These are phyloP conservation scores for Craspedostauros australis DNA, from an alignment of 108 stramenopile species.

Conservation along the genomic window DNA sequence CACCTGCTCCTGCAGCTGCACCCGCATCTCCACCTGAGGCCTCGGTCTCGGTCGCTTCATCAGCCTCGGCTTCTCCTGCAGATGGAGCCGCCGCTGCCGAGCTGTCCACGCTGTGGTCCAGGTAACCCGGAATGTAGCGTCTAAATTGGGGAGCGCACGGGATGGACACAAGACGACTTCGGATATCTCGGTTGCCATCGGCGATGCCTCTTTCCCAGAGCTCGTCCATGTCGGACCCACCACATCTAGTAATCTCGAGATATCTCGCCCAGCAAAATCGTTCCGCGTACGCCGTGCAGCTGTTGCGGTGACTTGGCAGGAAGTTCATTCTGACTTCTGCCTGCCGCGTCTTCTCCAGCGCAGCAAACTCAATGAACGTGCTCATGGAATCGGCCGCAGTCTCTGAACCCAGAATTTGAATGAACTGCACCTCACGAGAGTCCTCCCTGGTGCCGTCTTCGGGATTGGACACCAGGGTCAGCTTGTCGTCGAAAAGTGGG, in stretches of 20 bases:
- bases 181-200: conserved; percentile 78
- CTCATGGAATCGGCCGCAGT: conserved; percentile 78
- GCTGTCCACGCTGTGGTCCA: conserved; percentile 62
- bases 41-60: conserved; percentile 2
- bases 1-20: not conserved
- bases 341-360: conserved; percentile 54
- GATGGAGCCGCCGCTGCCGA: too few species aligned
- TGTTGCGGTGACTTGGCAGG: conserved; percentile 55
- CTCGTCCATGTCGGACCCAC: conserved; percentile 14
- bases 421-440: not conserved
- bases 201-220: conserved; percentile 72
- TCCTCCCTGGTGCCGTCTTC: conserved; percentile 1
- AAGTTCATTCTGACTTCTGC: conserved; percentile 47
- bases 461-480: conserved; percentile 3
- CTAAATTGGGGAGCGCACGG: conserved; percentile 76
- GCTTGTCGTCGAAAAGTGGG: conserved; percentile 59
- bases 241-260: conserved; percentile 38
- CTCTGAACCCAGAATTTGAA: conserved; percentile 23
- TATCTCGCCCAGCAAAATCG: conserved; percentile 72
- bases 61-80: conserved; percentile 13
- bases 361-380: conserved; percentile 73
- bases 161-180: conserved; percentile 61
- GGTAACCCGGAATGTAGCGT: conserved; percentile 74
- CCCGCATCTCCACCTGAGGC: not conserved
- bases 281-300: conserved; percentile 50